Evolutionary conservation across 768 basidiomycete genomes (phyloP).

Genomic region (Cystofilobasidium ferigula): DNA sequence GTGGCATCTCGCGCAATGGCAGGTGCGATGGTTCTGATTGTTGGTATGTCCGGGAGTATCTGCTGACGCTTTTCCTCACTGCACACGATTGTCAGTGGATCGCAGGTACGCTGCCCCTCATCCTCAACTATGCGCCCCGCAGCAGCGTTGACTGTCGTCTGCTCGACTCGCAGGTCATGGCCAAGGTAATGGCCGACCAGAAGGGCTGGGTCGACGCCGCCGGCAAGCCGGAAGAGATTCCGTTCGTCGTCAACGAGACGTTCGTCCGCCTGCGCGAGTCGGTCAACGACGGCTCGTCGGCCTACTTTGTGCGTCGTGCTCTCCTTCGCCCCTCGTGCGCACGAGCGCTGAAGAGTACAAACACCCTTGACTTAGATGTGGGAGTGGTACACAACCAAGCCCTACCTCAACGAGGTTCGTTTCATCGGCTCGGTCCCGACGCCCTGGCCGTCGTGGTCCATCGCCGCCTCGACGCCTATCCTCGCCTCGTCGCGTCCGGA

Average conservation of each 20-base stretch:
- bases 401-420: slow-evolving; percentile 65
- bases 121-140: too few relatives aligned
- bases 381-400: slow-evolving; percentile 58
- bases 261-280: slow-evolving; percentile 55
- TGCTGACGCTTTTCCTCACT: too few relatives aligned
- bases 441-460: slow-evolving; percentile 95
- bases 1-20: slow-evolving; percentile 81
- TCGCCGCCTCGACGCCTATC: slow-evolving; percentile 61
- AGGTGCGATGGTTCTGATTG: too few relatives aligned
- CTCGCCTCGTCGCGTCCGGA: slow-evolving; percentile 33
- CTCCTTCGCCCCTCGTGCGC: slow-evolving; percentile 24
- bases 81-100: too few relatives aligned
- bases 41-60: too few relatives aligned
- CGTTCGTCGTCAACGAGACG: slow-evolving; percentile 46
- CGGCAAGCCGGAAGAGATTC: slow-evolving; percentile 31
- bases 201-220: slow-evolving; percentile 56
- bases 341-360: slow-evolving; percentile 46
- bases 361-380: slow-evolving; percentile 15
- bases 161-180: slow-evolving; percentile 61
- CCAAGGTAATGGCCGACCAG: slow-evolving; percentile 81
- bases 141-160: neutral
- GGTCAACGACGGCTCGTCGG: slow-evolving; percentile 73
- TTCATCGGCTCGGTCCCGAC: slow-evolving; percentile 69
- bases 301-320: slow-evolving; percentile 27
- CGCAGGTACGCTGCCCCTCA: slow-evolving; percentile 24